phyloP scores from a whole-genome alignment of 164 flowering plant genomes.

The Liriodendron chinense region DNA sequence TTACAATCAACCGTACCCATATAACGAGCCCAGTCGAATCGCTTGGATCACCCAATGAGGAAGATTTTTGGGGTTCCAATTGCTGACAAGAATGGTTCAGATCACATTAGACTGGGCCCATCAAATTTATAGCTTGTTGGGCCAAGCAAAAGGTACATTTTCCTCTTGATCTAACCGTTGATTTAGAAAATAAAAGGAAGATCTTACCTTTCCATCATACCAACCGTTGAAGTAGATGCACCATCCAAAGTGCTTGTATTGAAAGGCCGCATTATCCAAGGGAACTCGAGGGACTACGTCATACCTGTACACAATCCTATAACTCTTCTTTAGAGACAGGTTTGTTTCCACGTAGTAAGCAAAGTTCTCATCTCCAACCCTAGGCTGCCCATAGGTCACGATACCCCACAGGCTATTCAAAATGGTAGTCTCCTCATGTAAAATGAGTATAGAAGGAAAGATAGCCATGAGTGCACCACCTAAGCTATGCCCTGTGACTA shows the following conservation, averaged over 20 bases:
- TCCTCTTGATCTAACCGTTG: too few relatives aligned
- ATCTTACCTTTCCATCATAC: conserved; percentile 48
- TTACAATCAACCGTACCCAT: too few relatives aligned
- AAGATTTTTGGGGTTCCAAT: too few relatives aligned
- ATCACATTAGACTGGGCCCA: too few relatives aligned
- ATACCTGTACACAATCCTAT: conserved; percentile 50
- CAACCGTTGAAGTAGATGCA: conserved; percentile 46
- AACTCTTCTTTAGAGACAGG: conserved; percentile 25
- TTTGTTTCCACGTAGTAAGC: conserved; percentile 32
- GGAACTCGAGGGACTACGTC: conserved; percentile 67
- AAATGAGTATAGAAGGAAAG: conserved; percentile 43
- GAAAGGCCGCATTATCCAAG: conserved; percentile 31
- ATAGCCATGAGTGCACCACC: conserved; percentile 65
- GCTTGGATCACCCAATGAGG: too few relatives aligned
- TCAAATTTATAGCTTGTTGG: too few relatives aligned
- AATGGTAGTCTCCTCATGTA: conserved; percentile 40
- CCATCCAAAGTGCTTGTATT: conserved; percentile 61
- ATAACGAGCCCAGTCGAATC: too few relatives aligned
- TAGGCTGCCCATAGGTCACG: conserved; percentile 66
- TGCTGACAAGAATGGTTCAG: too few relatives aligned
- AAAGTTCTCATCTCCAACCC: conserved; percentile 56
- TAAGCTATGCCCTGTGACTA: conserved; percentile 64
- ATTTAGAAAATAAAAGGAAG: background rate
- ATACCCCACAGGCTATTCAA: conserved; percentile 43
- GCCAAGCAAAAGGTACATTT: too few relatives aligned